Percentiles rank a stretch among this genome's conserved stretches.
These are phyloP conservation scores for Cyphellophora europaea DNA, from an alignment of 2,329 filamentous ascomycete species.

Conservation along the genomic window DNA sequence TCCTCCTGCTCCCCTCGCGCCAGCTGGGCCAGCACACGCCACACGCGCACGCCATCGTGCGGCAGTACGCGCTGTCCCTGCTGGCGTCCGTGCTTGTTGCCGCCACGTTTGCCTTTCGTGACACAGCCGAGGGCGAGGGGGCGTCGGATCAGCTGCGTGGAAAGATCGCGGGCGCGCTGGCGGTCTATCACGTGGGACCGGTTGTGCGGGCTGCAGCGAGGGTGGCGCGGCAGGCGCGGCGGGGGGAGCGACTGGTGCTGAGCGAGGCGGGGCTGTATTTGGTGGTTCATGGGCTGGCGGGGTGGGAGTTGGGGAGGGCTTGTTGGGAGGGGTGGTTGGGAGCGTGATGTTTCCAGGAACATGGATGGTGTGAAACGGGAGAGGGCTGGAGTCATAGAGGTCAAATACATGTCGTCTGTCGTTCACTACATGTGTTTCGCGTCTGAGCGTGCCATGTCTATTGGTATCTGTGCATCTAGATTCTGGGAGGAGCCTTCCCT, in stretches of 20 bases:
- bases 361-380: too few species aligned
- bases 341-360: too few species aligned
- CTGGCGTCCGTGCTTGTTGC: slow-evolving; percentile 26
- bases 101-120: slow-evolving; percentile 21
- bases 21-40: slow-evolving; percentile 23
- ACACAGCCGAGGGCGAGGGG: too few species aligned
- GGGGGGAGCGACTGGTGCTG: slow-evolving; percentile 5
- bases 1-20: slow-evolving; percentile 24
- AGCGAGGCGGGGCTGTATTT: slow-evolving; percentile 18
- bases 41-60: slow-evolving; percentile 25
- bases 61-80: slow-evolving; percentile 30
- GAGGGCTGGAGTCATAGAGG: too few species aligned
- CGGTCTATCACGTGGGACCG: slow-evolving; percentile 27
- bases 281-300: slow-evolving; percentile 13
- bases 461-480: too few species aligned
- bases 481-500: too few species aligned
- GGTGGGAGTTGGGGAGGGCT: neutral
- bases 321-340: neutral
- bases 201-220: slow-evolving; percentile 19
- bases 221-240: slow-evolving; percentile 9
- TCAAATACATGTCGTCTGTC: neutral
- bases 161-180: slow-evolving; percentile 24
- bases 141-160: too few species aligned
- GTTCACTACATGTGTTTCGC: neutral
- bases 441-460: neutral